These are phyloP conservation scores for Dactylonectria estremocensis DNA, from an alignment of 2,329 filamentous ascomycete species.

Conservation along the genomic window DNA sequence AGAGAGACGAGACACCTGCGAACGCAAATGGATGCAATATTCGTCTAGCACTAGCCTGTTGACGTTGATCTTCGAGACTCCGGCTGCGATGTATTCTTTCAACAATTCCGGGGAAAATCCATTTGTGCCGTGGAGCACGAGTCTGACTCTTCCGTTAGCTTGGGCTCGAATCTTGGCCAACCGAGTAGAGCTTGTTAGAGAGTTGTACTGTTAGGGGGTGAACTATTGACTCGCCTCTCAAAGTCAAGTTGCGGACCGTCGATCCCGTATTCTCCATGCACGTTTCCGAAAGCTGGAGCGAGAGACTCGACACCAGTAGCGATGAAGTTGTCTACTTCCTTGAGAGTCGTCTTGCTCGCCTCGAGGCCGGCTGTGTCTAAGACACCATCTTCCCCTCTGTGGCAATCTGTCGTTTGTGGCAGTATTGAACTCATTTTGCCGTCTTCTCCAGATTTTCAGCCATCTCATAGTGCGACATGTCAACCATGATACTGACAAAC, in stretches of 20 bases:
- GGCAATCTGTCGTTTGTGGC: constrained; percentile 29
- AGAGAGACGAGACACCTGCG: not conserved
- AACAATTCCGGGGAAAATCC: constrained; percentile 66
- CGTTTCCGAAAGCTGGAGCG: constrained; percentile 83
- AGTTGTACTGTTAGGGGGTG: not conserved
- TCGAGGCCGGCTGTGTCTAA: constrained; percentile 68
- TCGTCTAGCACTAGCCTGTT: constrained; percentile 66
- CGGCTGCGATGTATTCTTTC: constrained; percentile 64
- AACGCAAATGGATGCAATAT: constrained; percentile 10
- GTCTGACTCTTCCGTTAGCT: constrained; percentile 52
- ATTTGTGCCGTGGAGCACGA: constrained; percentile 71
- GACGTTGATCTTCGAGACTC: constrained; percentile 70
- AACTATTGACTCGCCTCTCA: constrained; percentile 48
- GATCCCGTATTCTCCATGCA: constrained; percentile 81
- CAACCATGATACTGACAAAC: constrained; percentile 83
- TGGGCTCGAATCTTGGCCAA: not conserved
- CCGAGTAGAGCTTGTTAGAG: not conserved
- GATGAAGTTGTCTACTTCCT: constrained; percentile 80
- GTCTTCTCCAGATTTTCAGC: constrained; percentile 72
- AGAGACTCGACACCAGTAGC: constrained; percentile 81
- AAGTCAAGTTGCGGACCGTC: constrained; percentile 74
- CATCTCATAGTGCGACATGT: constrained; percentile 82
- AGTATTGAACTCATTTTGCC: constrained; percentile 21
- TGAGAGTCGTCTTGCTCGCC: constrained; percentile 71
- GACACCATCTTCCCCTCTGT: constrained; percentile 75